phyloP scores from a whole-genome alignment of 768 basidiomycete species.

The Xerocomus brunneocitrinus region DNA sequence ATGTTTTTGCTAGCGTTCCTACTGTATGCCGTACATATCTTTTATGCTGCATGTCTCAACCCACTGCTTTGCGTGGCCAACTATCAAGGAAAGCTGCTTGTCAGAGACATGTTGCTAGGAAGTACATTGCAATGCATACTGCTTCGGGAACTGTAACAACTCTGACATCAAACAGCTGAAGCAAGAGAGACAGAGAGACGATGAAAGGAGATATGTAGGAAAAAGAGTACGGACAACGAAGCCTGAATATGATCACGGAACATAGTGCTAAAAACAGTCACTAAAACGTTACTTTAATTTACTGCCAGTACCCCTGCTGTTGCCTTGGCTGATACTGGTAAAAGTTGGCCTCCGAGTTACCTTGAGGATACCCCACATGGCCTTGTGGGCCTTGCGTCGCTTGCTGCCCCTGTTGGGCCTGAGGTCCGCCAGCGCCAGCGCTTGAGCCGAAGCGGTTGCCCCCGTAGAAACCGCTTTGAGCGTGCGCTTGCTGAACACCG shows the following conservation, averaged over 20 bases:
- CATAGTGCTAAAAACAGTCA: constrained; percentile 3
- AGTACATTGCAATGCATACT: constrained; percentile 28
- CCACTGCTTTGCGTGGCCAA: neutral
- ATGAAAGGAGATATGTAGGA: neutral
- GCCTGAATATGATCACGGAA: constrained; percentile 1
- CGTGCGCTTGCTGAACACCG: constrained; percentile 41
- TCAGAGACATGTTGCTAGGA: constrained; percentile 23
- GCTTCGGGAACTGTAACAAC: constrained; percentile 23
- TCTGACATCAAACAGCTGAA: constrained; percentile 29
- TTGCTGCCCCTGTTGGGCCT: constrained; percentile 45
- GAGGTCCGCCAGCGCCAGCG: constrained; percentile 42
- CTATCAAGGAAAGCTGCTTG: constrained; percentile 9
- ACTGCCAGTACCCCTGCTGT: constrained; percentile 57
- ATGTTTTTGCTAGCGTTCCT: neutral
- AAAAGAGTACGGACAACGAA: constrained; percentile 5
- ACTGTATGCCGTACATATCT: constrained; percentile 3
- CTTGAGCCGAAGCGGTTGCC: constrained; percentile 40
- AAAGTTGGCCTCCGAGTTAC: constrained; percentile 59
- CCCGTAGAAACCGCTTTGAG: constrained; percentile 44
- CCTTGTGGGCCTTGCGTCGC: constrained; percentile 31
- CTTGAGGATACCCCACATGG: constrained; percentile 48
- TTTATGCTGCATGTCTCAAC: neutral
- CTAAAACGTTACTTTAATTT: constrained; percentile 10
- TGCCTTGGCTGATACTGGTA: constrained; percentile 69
- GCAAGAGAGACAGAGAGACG: constrained; percentile 13